Percentiles rank a stretch among this genome's conserved stretches.
phyloP scores from a whole-genome alignment of 2,329 filamentous ascomycete species.

The Cladorrhinum sp. region DNA sequence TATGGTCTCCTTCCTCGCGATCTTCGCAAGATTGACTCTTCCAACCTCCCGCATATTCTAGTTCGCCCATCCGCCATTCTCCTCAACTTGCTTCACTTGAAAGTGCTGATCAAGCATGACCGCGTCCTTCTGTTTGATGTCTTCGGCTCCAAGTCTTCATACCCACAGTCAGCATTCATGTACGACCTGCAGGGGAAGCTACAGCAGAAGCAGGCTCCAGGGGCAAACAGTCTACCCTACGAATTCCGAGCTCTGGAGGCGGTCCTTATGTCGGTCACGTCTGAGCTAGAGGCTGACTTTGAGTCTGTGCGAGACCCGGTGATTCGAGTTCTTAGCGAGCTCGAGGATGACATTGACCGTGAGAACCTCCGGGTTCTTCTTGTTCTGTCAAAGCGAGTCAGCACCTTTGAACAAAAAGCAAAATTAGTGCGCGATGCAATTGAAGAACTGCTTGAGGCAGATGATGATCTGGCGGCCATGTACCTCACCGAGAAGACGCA shows the following conservation, averaged over 20 bases:
- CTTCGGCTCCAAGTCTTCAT: slow-evolving; percentile 72
- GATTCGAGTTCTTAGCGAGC: slow-evolving; percentile 78
- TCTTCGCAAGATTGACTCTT: slow-evolving; percentile 95
- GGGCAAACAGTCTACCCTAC: slow-evolving; percentile 73
- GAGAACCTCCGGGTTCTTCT: slow-evolving; percentile 89
- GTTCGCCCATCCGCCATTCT: slow-evolving; percentile 90
- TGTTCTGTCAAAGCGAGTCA: slow-evolving; percentile 91
- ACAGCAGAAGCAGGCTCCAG: slow-evolving; percentile 67
- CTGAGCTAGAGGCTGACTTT: slow-evolving; percentile 89
- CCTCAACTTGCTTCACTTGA: slow-evolving; percentile 92
- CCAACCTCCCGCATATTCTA: slow-evolving; percentile 90
- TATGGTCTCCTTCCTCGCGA: slow-evolving; percentile 92
- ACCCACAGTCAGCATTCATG: slow-evolving; percentile 95
- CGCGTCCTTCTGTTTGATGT: slow-evolving; percentile 91
- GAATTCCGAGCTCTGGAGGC: slow-evolving; percentile 96
- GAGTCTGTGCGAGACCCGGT: slow-evolving; percentile 91
- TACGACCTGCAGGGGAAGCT: slow-evolving; percentile 94
- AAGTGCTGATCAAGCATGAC: slow-evolving; percentile 92
- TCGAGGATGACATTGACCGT: slow-evolving; percentile 95
- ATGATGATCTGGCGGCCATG: slow-evolving; percentile 93
- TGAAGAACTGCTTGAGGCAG: slow-evolving; percentile 90
- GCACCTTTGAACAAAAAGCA: slow-evolving; percentile 96
- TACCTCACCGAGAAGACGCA: slow-evolving; percentile 83
- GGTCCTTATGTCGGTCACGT: slow-evolving; percentile 89
- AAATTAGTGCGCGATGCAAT: slow-evolving; percentile 91